These are phyloP conservation scores for Triticum turgidum DNA, from an alignment of 176 grass and related monocot genomes.

Conservation along the genomic window DNA sequence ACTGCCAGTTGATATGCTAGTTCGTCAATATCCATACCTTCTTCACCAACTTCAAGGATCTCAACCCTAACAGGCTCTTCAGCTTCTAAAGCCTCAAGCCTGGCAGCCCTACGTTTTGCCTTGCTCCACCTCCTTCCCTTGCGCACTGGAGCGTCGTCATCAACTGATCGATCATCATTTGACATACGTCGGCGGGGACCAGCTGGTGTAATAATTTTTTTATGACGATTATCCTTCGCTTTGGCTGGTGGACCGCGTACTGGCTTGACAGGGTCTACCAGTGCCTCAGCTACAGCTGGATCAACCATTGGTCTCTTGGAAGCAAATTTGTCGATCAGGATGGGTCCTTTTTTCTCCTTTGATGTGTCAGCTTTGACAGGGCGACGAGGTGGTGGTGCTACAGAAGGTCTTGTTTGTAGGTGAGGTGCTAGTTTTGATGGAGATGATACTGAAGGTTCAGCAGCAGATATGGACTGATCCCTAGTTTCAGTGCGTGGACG, in stretches of 20 bases:
- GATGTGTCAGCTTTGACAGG: slow-evolving; percentile 39
- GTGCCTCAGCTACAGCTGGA: slow-evolving; percentile 62
- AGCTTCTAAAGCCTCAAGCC: slow-evolving; percentile 66
- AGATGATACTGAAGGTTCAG: slow-evolving; percentile 40
- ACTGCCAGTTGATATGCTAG: slow-evolving; percentile 83
- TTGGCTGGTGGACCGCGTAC: slow-evolving; percentile 53
- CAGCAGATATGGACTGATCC: slow-evolving; percentile 29
- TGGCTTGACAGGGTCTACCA: slow-evolving; percentile 62
- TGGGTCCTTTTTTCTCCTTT: slow-evolving; percentile 79
- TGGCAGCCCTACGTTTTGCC: slow-evolving; percentile 73
- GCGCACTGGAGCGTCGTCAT: slow-evolving; percentile 58
- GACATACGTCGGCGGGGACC: slow-evolving; percentile 39
- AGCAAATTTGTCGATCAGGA: slow-evolving; percentile 89
- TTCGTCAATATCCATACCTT: slow-evolving; percentile 79
- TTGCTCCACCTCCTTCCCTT: slow-evolving; percentile 88
- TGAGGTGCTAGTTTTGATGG: slow-evolving; percentile 31
- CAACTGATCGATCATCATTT: slow-evolving; percentile 41
- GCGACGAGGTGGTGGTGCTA: slow-evolving; percentile 43
- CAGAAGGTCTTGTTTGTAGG: slow-evolving; percentile 57
- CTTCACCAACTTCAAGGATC: slow-evolving; percentile 93
- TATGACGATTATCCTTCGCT: slow-evolving; percentile 65
- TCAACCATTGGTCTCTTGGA: slow-evolving; percentile 63
- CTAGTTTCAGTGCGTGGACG: slow-evolving; percentile 45
- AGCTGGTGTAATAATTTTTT: slow-evolving; percentile 41
- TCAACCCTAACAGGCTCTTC: slow-evolving; percentile 87